A percentile compares a stretch with the other conserved stretches of the same genome.
Conservation (phyloP, 768 basidiomycete species). For the Lactarius pseudohatsudake region DNA sequence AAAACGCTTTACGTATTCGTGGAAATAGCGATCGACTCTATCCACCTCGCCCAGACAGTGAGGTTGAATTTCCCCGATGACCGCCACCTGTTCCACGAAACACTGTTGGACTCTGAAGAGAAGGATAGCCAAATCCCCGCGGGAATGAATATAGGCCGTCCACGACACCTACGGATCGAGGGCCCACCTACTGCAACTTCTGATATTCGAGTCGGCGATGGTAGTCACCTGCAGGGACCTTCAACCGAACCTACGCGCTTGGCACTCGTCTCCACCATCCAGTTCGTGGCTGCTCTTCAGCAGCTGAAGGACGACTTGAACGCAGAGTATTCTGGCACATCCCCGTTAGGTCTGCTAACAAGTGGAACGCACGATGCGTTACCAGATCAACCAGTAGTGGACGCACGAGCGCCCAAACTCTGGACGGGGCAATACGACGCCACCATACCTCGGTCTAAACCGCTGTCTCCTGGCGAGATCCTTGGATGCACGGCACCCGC, state of each 20-base stretch:
- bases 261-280: slow-evolving; percentile 95
- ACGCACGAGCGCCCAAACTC: slow-evolving; percentile 30
- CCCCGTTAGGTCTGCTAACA: slow-evolving; percentile 27
- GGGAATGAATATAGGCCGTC: slow-evolving; percentile 41
- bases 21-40: slow-evolving; percentile 89
- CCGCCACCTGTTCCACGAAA: slow-evolving; percentile 60
- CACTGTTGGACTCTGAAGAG: slow-evolving; percentile 56
- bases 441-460: slow-evolving; percentile 82
- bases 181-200: slow-evolving; percentile 32
- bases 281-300: slow-evolving; percentile 93
- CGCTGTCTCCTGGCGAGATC: slow-evolving; percentile 95
- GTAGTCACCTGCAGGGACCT: slow-evolving; percentile 25
- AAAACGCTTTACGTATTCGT: slow-evolving; percentile 98
- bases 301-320: slow-evolving; percentile 78
- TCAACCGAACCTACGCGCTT: slow-evolving; percentile 56
- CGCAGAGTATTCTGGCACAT: slow-evolving; percentile 37
- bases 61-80: slow-evolving; percentile 87
- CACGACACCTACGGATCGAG: slow-evolving; percentile 61
- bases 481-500: slow-evolving; percentile 94
- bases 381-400: slow-evolving; percentile 23
- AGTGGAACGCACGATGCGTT: slow-evolving; percentile 12
- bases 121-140: slow-evolving; percentile 48
- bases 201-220: slow-evolving; percentile 14
- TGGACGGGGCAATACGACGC: slow-evolving; percentile 71
- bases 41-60: slow-evolving; percentile 80